Evolutionary conservation across 805 yeast genomes (phyloP).

Genomic region (Jamesozyma rosinii): DNA sequence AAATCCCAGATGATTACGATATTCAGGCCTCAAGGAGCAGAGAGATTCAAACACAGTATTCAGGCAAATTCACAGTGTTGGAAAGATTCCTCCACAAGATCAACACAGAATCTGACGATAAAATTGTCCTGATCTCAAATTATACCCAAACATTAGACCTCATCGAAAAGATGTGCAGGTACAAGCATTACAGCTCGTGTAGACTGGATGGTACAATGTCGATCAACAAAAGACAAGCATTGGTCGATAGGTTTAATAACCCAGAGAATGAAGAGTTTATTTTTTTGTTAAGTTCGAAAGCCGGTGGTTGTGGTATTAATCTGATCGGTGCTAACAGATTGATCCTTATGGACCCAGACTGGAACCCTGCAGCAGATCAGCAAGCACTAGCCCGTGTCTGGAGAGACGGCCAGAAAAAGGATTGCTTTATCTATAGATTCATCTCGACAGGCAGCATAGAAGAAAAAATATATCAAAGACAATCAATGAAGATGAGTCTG

Average conservation of each 20-base stretch:
- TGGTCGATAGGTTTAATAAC: slow-evolving; percentile 85
- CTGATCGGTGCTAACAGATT: slow-evolving; percentile 92
- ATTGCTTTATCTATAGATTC: slow-evolving; percentile 88
- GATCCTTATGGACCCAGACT: slow-evolving; percentile 81
- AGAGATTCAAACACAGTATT: slow-evolving; percentile 69
- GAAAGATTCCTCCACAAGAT: slow-evolving; percentile 78
- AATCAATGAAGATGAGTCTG: slow-evolving; percentile 83
- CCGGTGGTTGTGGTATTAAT: slow-evolving; percentile 98
- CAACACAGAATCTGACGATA: slow-evolving; percentile 76
- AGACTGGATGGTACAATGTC: slow-evolving; percentile 89
- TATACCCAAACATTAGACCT: slow-evolving; percentile 91
- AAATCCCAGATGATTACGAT: slow-evolving; percentile 64
- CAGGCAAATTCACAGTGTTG: slow-evolving; percentile 79
- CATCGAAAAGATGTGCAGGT: slow-evolving; percentile 77
- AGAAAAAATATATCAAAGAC: slow-evolving; percentile 92
- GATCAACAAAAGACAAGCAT: slow-evolving; percentile 83
- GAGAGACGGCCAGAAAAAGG: slow-evolving; percentile 98
- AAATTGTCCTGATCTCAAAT: slow-evolving; percentile 88
- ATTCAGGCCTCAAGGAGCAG: slow-evolving; percentile 25
- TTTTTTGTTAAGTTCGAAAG: slow-evolving; percentile 84
- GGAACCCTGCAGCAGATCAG: slow-evolving; percentile 98
- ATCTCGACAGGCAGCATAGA: slow-evolving; percentile 93
- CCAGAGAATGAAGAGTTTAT: slow-evolving; percentile 81
- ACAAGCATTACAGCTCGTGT: slow-evolving; percentile 61
- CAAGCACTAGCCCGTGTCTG: slow-evolving; percentile 96